A percentile compares a stretch with the other conserved stretches of the same genome.
These are phyloP conservation scores for Termitomyces heimii DNA, from an alignment of 768 basidiomycete genomes.

Conservation along the genomic window DNA sequence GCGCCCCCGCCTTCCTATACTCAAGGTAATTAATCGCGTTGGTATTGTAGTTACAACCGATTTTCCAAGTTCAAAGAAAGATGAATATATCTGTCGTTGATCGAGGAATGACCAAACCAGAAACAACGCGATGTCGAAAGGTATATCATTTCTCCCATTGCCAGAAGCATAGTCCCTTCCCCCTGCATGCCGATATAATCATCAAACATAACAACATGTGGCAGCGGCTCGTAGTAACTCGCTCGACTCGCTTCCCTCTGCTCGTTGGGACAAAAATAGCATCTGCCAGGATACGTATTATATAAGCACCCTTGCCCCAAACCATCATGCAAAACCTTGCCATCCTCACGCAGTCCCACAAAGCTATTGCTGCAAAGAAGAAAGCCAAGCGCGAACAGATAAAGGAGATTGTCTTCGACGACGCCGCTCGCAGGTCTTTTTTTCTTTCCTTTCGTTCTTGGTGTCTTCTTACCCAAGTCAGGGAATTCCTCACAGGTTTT, in stretches of 20 bases:
- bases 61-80: background rate
- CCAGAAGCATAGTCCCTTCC: background rate
- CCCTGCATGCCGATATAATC: too few species aligned
- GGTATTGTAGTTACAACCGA: background rate
- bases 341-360: conserved; percentile 58
- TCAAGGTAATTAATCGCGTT: background rate
- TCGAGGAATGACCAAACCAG: background rate
- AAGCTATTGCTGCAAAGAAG: conserved; percentile 60
- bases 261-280: too few species aligned
- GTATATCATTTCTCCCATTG: background rate
- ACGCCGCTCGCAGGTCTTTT: conserved; percentile 70
- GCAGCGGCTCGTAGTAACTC: too few species aligned
- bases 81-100: too few species aligned
- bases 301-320: conserved; percentile 6
- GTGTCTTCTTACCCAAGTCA: conserved; percentile 23
- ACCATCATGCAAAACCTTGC: conserved; percentile 30
- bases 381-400: conserved; percentile 61
- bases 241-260: too few species aligned
- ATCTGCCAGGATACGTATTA: conserved; percentile 11
- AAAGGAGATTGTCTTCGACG: conserved; percentile 82
- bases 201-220: too few species aligned
- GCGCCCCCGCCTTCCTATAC: background rate
- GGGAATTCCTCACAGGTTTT: conserved; percentile 91
- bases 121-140: background rate
- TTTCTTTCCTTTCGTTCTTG: conserved; percentile 2